Base-by-base conservation (phyloP, 2,329 filamentous ascomycete genomes). In the Cladophialophora chaetospira region DNA sequence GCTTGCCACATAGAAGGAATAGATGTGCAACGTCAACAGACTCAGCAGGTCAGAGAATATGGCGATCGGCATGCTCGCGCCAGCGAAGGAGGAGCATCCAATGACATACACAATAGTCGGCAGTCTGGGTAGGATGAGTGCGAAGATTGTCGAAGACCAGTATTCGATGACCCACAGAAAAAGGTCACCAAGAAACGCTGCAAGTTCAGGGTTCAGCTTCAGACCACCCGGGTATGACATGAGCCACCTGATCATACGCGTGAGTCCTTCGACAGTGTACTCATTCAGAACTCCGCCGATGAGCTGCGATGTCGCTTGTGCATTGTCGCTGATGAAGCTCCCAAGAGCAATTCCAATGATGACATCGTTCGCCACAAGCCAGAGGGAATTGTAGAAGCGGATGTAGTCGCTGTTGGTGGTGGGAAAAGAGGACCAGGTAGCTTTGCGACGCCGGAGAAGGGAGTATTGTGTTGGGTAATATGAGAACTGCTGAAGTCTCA, bases 121-220 rank as follows among this genome's bases (percentile, higher is more conserved):
- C n/a, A 99, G 77, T 35, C 86, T 81, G 1, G 94, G 93, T 55
- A 84, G 82, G 68, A 97, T 89, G 68, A 94, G 65, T 82, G 88
- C 87, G 53, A n/a, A 21, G 29, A 46, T 57, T 6, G 63, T 67
- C 53, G 68, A 64, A 44, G 90, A 89, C 94, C 94, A 99, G 70
- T 97, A 95, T 64, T 97, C 92, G 63, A 99, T 97, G 45, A 99
- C 94, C 94, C 94, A 99, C 2, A 97, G 78, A 69, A 99, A 99
- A 2, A 99, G 77, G 68, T 97, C 93, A 62, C 94, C 94, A 10
- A 99, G 81, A 66, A 99, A 99, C n/a, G 84, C 83, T 2, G 92
- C 94, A 35, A 99, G 79, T 72, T 99, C 93, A 53, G 85, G 92
- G 70, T 99, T 99, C 33, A 99, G 82, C 73, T 99, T 99, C 63